Percentiles rank a stretch among this genome's conserved stretches.
These are phyloP conservation scores for Dovyalis caffra DNA, from an alignment of 345 rosid species.

Conservation along the genomic window DNA sequence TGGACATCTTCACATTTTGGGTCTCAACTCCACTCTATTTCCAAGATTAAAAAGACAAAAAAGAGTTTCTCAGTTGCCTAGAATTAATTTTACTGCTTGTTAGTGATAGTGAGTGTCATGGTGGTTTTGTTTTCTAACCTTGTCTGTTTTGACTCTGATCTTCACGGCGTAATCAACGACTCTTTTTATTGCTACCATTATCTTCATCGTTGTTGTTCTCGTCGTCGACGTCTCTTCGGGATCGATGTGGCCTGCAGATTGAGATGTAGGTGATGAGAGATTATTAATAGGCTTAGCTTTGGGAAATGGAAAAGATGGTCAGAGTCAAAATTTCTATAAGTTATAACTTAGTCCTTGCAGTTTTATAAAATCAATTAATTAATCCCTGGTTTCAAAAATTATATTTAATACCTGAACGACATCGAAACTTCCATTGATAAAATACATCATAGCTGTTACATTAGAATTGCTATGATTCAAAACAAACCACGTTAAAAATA, in stretches of 20 bases:
- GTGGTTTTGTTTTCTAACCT: conserved; percentile 40
- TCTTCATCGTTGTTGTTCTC: conserved; percentile 53
- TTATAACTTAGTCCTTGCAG: neutral
- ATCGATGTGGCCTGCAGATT: too few species aligned
- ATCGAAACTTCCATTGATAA: too few species aligned
- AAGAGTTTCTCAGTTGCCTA: too few species aligned
- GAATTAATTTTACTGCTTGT: neutral
- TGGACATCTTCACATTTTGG: conserved; percentile 92
- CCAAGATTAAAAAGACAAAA: neutral
- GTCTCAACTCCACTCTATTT: conserved; percentile 87
- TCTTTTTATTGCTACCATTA: conserved; percentile 85
- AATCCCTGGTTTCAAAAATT: neutral
- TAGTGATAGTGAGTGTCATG: neutral
- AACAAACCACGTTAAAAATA: too few species aligned
- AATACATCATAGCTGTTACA: too few species aligned
- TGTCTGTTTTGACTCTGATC: conserved; percentile 90
- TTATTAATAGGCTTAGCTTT: too few species aligned
- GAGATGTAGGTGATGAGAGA: too few species aligned
- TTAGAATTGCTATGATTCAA: too few species aligned
- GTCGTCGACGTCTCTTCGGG: neutral
- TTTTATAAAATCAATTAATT: too few species aligned
- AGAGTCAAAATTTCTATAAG: neutral
- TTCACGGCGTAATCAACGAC: conserved; percentile 93
- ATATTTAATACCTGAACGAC: too few species aligned
- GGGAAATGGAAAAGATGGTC: neutral